Evolutionary conservation across 2,329 filamentous ascomycete species (phyloP), one percentile per base, ranked within the genome.

Genomic region (Reticulascus tulasneorum): DNA sequence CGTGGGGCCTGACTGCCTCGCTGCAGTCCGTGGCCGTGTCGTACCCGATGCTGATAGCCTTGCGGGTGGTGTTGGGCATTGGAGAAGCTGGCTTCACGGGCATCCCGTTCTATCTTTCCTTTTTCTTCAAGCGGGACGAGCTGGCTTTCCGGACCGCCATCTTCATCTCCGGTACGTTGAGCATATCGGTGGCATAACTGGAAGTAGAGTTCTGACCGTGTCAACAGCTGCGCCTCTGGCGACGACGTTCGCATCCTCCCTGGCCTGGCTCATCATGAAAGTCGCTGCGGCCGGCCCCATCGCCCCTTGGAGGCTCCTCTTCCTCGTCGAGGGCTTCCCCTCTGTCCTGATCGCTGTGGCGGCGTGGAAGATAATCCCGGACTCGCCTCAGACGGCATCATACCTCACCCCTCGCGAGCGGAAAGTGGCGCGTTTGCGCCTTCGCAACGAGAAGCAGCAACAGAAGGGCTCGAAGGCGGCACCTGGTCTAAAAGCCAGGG

Each of bases 291-390:
- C 70, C 42, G 68, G 75, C 2, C 84, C 84, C 12, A 81, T 94
- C 32, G 84, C 86, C 1, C 79, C 85, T 5, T 94, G 89, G 89
- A 76, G 89, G n/a, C 71, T 90, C 3, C 69, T 94, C 19, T 94
- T 94, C 52, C 71, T 94, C 7, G 49, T 91, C 10, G 89, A 94
- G 58, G 89, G 88, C 2, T 91, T 94, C 42, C 89, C 89, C 2
- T 88, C 84, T 18, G 74, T 94, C 27, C 44, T 94, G 8, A 76
- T 86, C 10, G 82, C 86, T 6, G 77, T 84, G 1, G 70, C 82
- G 45, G 84, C 86, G 10, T 94, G 81, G 82, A 67, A 71, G 35
- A 67, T 82, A 52, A 79, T 94, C 33, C 88, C 89, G 0, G 88
- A 94, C 60, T 76, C 77, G 0, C 88, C 88, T 0, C 69, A 73